phyloP scores from a whole-genome alignment of 164 flowering plant genomes.

The Annona squamosa region DNA sequence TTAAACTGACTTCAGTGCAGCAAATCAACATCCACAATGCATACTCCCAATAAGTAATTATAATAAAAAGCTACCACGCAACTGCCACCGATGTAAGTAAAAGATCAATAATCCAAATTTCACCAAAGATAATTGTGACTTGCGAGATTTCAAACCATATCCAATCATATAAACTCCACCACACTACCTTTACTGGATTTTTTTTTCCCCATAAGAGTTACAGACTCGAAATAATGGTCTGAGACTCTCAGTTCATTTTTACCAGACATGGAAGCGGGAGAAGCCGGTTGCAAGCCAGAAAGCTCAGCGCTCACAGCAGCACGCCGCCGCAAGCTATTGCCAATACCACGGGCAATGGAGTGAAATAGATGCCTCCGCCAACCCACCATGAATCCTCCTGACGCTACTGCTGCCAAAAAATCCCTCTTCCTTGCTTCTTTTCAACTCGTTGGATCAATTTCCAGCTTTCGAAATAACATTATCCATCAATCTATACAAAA shows the following conservation, averaged over 20 bases:
- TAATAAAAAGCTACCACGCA: no score
- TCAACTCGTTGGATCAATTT: no score
- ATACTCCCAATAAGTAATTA: no score
- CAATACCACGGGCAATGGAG: not conserved
- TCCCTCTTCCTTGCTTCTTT: not conserved
- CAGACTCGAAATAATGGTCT: not conserved
- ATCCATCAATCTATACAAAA: no score
- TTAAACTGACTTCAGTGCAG: no score
- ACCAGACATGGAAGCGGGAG: not conserved
- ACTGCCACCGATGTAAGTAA: no score
- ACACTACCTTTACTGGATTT: no score
- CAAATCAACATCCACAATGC: no score
- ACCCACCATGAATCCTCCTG: not conserved
- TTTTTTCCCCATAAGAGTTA: no score
- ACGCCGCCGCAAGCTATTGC: not conserved
- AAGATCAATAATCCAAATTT: not conserved
- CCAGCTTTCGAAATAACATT: not conserved
- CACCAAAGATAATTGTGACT: not conserved
- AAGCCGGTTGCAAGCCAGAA: not conserved
- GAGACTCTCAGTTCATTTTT: not conserved
- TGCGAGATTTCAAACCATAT: not conserved
- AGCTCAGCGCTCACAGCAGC: not conserved
- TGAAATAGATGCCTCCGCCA: constrained; percentile 3
- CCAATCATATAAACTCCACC: no score
- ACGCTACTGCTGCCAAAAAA: not conserved